Percentiles rank a stretch among this genome's conserved stretches.
Conservation (phyloP, 78 protist genomes). For the Capsaspora owczarzaki region DNA sequence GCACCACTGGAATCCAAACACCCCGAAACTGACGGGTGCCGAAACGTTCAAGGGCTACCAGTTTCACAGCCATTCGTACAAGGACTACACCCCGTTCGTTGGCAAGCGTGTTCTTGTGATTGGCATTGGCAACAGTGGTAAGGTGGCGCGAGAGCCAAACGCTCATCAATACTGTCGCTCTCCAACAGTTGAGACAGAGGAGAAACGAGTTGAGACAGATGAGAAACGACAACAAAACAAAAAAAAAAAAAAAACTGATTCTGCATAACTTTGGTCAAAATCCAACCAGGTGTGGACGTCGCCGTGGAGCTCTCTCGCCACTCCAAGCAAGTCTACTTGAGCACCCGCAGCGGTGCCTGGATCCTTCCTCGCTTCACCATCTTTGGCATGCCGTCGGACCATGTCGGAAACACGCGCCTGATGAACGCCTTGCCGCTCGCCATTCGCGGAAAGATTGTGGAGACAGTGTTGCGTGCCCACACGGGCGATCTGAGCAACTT, state of each 20-base stretch:
- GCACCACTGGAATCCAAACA: neutral
- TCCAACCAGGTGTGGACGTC: neutral
- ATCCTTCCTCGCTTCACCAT: neutral
- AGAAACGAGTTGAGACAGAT: no score
- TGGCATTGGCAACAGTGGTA: slow-evolving; percentile 12
- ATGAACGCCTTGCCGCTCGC: neutral
- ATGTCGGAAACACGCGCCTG: neutral
- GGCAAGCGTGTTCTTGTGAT: neutral
- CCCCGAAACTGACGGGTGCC: neutral
- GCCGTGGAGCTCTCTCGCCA: slow-evolving; percentile 2
- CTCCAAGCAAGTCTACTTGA: neutral
- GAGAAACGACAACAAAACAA: no score
- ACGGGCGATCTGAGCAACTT: neutral
- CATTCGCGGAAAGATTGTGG: neutral
- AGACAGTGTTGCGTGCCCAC: neutral
- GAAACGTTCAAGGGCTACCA: neutral
- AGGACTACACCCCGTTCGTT: neutral
- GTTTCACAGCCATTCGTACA: neutral
- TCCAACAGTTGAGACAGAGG: no score
- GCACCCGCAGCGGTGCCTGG: neutral
- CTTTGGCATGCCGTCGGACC: neutral
- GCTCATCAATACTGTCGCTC: no score
- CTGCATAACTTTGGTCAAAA: no score
- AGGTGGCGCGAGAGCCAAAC: no score
- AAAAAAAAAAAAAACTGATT: no score